phyloP scores from a whole-genome alignment of 192 early-diverging fungal genomes.

The Geranomyces michiganensis region DNA sequence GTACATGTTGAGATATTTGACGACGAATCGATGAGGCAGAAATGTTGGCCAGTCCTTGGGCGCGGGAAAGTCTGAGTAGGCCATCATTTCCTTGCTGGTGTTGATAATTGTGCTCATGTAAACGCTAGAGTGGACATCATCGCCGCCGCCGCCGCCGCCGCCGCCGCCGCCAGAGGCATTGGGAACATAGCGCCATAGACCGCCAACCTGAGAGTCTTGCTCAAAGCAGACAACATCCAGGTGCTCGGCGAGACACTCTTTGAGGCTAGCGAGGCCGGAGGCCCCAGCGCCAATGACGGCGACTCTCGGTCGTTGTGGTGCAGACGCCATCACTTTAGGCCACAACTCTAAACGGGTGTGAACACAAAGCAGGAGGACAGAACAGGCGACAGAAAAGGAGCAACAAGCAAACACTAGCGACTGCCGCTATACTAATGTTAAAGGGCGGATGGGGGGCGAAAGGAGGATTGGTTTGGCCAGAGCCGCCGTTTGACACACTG shows the following conservation, averaged over 20 bases:
- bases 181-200: slow-evolving; percentile 61
- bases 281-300: slow-evolving; percentile 40
- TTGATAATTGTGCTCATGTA: slow-evolving; percentile 62
- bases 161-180: slow-evolving; percentile 22
- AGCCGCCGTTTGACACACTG: too few relatives aligned
- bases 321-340: not conserved
- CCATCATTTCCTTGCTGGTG: slow-evolving; percentile 57
- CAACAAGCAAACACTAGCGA: too few relatives aligned
- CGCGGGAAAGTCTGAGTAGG: slow-evolving; percentile 63
- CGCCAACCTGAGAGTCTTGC: slow-evolving; percentile 50
- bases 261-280: slow-evolving; percentile 56
- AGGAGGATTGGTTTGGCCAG: too few relatives aligned
- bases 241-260: slow-evolving; percentile 57
- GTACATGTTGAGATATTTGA: slow-evolving; percentile 58
- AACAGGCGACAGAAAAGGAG: too few relatives aligned
- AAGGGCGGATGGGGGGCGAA: too few relatives aligned
- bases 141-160: slow-evolving; percentile 37
- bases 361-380: too few relatives aligned
- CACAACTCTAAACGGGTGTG: too few relatives aligned
- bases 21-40: slow-evolving; percentile 52
- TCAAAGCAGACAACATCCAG: slow-evolving; percentile 63
- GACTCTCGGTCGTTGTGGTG: slow-evolving; percentile 10
- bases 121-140: slow-evolving; percentile 56
- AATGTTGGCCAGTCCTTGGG: slow-evolving; percentile 63
- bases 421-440: too few relatives aligned